Conservation (phyloP, 73 alveolate genomes). For the Tetrahymena borealis region DNA sequence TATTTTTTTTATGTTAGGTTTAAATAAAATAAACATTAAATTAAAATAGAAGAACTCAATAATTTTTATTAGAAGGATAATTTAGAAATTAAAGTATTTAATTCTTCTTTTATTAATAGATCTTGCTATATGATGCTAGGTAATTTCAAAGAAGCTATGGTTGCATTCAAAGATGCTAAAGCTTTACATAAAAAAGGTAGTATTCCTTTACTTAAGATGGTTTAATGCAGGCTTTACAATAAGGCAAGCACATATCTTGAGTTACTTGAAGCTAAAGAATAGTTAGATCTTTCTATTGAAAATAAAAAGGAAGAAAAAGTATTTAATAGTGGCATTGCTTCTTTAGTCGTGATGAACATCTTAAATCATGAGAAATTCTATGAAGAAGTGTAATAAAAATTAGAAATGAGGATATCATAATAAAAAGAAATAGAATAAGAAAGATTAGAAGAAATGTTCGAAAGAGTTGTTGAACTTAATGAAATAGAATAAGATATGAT, state of each 20-base stretch:
- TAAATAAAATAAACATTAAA: too few species aligned
- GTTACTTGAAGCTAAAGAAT: conserved; percentile 19
- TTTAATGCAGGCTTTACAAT: conserved; percentile 12
- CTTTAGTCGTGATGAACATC: conserved; percentile 21
- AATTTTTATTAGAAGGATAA: conserved; percentile 14
- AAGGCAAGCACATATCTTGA: conserved; percentile 23
- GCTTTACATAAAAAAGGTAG: conserved; percentile 7
- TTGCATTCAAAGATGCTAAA: conserved; percentile 30
- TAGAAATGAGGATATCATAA: neutral
- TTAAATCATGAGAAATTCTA: conserved; percentile 24
- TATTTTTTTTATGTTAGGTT: neutral
- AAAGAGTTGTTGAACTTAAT: conserved; percentile 34
- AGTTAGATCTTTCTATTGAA: conserved; percentile 14
- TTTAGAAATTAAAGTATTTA: neutral
- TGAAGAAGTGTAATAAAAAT: conserved; percentile 19
- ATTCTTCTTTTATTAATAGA: conserved; percentile 1
- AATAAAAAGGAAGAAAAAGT: conserved; percentile 21
- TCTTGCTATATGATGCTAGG: conserved; percentile 34
- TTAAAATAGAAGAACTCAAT: too few species aligned
- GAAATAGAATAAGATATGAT: conserved; percentile 43
- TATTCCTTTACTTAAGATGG: conserved; percentile 9
- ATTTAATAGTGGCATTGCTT: conserved; percentile 32
- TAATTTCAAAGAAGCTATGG: conserved; percentile 23
- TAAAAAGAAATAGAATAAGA: conserved; percentile 8
- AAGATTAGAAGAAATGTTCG: conserved; percentile 19